Evolutionary conservation across 2,329 filamentous ascomycete genomes (phyloP).

Genomic region (Bipolaris cookei): DNA sequence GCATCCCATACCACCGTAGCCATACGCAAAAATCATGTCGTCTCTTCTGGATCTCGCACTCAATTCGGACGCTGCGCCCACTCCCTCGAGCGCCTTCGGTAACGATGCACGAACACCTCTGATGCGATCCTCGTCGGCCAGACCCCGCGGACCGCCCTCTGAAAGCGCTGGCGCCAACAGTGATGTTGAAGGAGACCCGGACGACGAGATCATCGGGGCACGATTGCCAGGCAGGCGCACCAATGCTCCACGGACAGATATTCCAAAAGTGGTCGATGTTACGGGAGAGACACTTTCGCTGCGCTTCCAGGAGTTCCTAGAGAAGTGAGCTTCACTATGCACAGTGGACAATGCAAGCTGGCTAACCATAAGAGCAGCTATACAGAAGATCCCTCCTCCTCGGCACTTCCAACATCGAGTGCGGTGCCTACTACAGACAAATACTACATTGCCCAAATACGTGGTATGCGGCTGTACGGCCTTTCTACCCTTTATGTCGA

Average conservation of each 20-base stretch:
- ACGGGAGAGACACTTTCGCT: conserved; percentile 77
- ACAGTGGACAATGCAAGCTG: background rate
- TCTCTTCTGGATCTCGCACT: conserved; percentile 59
- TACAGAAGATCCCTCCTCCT: conserved; percentile 70
- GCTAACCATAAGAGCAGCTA: conserved; percentile 54
- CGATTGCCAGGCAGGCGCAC: conserved; percentile 49
- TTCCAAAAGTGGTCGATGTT: conserved; percentile 76
- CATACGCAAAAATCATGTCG: conserved; percentile 53
- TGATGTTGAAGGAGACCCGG: conserved; percentile 65
- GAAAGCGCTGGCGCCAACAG: conserved; percentile 60
- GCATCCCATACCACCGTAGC: conserved; percentile 10
- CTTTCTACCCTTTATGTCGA: conserved; percentile 89
- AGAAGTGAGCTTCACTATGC: conserved; percentile 62
- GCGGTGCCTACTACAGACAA: conserved; percentile 73
- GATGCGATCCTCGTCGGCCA: conserved; percentile 59
- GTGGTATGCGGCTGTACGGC: conserved; percentile 73
- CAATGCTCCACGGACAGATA: conserved; percentile 59
- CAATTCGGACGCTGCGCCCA: conserved; percentile 54
- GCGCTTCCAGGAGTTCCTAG: conserved; percentile 80
- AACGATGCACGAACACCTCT: conserved; percentile 48
- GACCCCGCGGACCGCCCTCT: conserved; percentile 60
- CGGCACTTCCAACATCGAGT: conserved; percentile 69
- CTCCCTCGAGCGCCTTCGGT: conserved; percentile 47
- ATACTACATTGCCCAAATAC: conserved; percentile 85
- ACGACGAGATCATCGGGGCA: conserved; percentile 66